Evolutionary conservation across 2,329 filamentous ascomycete species (phyloP), one percentile per base, ranked within the genome.

Genomic region (Clarireedia homoeocarpa): DNA sequence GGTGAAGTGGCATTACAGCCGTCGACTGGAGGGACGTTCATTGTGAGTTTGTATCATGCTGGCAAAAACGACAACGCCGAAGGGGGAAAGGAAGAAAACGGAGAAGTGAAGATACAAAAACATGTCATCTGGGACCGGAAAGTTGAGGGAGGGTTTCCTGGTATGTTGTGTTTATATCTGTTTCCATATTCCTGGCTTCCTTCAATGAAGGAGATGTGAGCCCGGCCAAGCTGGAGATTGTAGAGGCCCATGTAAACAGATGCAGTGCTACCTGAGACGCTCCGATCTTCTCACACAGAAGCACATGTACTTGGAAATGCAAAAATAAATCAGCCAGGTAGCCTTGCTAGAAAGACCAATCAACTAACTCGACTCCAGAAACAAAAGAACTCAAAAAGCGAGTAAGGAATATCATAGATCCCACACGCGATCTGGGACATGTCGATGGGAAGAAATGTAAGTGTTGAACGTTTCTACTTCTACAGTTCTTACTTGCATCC

Each of bases 1-100:
- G 91, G 91, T 59, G 92, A 97, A 71, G 86, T 97, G 9, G 84
- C 92, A 15, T 80, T 99, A 6, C 83, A 95, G 62, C 94, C 94
- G 0, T 78, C 84, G 14, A 95, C 89, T 0, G 91, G 92, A 17
- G 92, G 94, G 0, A 77, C 88, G 2, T 99, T 97, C 67, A 78
- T 82, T 23, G 85, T 97, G 12, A 79, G 85, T 57, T 80, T 95
- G 55, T 73, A 73, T 48, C 70, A 72, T 64, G 36, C 60, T 57
- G 30, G 36, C 27, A 27, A 26, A 15, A 17, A n/a, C 17, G 6
- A 10, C 10, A 17, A 49, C 17, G 26, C 1, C 15, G n/a, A 50
- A 38, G 27, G 15, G 15, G 27, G 12, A 26, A 27, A 36, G 3
- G 26, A 42, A 17, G 48, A 59, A 5, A 27, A 36, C 2, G 36